A percentile compares a stretch with the other conserved stretches of the same genome.
These are phyloP conservation scores for Fusarium sp. DNA, from an alignment of 2,329 filamentous ascomycete species.

Conservation along the genomic window DNA sequence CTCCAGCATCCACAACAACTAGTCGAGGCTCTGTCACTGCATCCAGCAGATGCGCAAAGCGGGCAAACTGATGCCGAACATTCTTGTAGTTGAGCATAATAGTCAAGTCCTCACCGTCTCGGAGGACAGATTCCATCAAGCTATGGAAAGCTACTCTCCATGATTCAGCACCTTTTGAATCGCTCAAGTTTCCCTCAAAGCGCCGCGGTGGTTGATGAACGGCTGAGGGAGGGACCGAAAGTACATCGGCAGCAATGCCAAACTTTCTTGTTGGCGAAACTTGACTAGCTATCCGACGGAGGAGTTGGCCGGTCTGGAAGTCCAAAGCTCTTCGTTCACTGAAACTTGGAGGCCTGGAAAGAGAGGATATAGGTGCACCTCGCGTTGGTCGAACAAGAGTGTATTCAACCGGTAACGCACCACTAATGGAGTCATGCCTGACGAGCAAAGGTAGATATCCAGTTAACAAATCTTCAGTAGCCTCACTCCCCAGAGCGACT, in stretches of 20 bases:
- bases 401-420: conserved; percentile 52
- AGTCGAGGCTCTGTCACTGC: conserved; percentile 63
- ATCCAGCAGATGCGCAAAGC: conserved; percentile 63
- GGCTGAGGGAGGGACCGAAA: conserved; percentile 38
- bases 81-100: conserved; percentile 67
- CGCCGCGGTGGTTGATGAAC: conserved; percentile 26
- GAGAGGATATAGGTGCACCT: conserved; percentile 54
- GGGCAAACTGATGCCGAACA: conserved; percentile 63
- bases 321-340: conserved; percentile 55
- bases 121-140: conserved; percentile 65
- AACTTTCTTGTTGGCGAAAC: conserved; percentile 61
- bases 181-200: conserved; percentile 41
- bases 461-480: conserved; percentile 37
- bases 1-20: conserved; percentile 64
- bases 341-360: conserved; percentile 49
- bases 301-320: conserved; percentile 60
- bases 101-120: conserved; percentile 70
- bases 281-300: conserved; percentile 57
- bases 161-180: conserved; percentile 48
- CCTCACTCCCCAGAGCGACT: background rate
- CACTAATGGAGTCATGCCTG: conserved; percentile 49
- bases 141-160: conserved; percentile 69
- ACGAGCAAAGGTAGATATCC: conserved; percentile 56
- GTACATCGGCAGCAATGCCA: conserved; percentile 51
- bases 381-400: conserved; percentile 55